Percentiles rank a stretch among this genome's conserved stretches.
Evolutionary conservation across 176 grass and related monocot species (phyloP).

Genomic region (Eragrostis nindensis): DNA sequence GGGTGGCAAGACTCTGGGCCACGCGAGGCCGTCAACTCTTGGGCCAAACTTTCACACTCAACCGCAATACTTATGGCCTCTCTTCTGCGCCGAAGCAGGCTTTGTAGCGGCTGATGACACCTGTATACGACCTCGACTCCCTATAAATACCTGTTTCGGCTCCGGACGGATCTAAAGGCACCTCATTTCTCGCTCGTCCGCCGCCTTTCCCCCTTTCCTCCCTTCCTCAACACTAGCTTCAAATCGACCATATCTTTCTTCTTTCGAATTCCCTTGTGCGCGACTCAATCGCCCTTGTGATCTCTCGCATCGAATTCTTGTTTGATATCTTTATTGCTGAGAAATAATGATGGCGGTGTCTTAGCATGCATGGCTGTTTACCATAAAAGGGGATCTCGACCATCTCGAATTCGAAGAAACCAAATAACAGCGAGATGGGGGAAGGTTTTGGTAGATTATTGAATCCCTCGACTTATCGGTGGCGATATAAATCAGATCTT

Average conservation of each 20-base stretch:
- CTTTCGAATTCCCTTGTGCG: background rate
- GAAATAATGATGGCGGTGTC: no score
- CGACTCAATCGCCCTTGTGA: background rate
- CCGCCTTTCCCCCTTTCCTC: background rate
- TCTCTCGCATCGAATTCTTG: background rate
- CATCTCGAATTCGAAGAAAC: background rate
- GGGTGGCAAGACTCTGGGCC: no score
- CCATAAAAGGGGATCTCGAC: background rate
- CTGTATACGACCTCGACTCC: no score
- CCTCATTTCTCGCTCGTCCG: background rate
- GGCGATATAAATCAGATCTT: background rate
- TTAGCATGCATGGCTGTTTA: background rate
- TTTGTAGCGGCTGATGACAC: no score
- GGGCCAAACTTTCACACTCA: no score
- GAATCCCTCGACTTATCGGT: no score
- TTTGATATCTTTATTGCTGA: background rate
- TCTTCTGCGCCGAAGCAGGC: no score
- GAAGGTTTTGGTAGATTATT: no score
- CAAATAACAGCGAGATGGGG: background rate
- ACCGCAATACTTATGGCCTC: no score
- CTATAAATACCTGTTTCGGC: background rate
- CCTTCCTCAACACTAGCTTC: background rate
- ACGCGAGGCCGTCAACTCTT: no score
- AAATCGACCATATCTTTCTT: background rate
- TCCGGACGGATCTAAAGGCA: background rate